Conservation (phyloP, 768 basidiomycete species). For the Russula compacta region DNA sequence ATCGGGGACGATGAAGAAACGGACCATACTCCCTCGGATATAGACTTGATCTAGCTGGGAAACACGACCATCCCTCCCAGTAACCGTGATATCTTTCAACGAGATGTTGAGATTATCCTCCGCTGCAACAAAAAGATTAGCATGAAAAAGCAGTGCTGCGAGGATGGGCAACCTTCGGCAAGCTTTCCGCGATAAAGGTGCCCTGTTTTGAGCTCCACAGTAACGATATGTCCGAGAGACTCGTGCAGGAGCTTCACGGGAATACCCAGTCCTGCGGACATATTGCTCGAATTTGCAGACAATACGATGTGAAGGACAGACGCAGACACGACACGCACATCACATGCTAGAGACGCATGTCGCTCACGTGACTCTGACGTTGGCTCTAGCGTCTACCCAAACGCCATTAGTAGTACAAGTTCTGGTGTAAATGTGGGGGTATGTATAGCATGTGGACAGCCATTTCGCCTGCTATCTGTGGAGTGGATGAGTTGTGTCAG, state of each 20-base stretch:
- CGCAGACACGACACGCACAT: not conserved
- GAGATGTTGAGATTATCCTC: conserved; percentile 99
- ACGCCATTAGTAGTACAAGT: no score
- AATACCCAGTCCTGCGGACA: conserved; percentile 69
- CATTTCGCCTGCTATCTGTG: no score
- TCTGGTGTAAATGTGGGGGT: no score
- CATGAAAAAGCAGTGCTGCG: not conserved
- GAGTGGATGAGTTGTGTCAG: not conserved
- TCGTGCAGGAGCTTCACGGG: conserved; percentile 97
- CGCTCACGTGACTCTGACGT: no score
- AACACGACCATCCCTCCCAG: conserved; percentile 94
- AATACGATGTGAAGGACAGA: no score
- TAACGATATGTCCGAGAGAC: conserved; percentile 91
- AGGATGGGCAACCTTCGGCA: conserved; percentile 67
- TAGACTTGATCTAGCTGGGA: conserved; percentile 99
- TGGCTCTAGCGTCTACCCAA: no score
- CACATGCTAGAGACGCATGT: not conserved
- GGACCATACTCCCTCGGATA: conserved; percentile 94
- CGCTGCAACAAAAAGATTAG: conserved; percentile 42
- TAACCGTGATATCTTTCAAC: conserved; percentile 93
- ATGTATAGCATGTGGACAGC: no score
- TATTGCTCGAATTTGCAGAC: conserved; percentile 20
- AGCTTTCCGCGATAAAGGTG: conserved; percentile 96
- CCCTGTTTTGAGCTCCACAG: conserved; percentile 97
- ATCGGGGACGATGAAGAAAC: conserved; percentile 99